A percentile compares a stretch with the other conserved stretches of the same genome.
These are phyloP conservation scores for Hyphopichia pseudoburtonii DNA, from an alignment of 1,139 yeast species.

Conservation along the genomic window DNA sequence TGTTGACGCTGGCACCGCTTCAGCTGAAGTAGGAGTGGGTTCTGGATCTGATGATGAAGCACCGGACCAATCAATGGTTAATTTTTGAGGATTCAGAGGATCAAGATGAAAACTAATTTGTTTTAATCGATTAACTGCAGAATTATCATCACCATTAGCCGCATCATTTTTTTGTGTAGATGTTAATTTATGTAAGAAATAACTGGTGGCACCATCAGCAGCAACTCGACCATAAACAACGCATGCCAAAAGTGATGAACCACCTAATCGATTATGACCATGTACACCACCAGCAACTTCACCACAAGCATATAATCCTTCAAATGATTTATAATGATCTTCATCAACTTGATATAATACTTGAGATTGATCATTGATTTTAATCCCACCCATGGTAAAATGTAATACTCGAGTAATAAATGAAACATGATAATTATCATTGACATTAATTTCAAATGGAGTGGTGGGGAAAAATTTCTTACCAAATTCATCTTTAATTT, in stretches of 20 bases:
- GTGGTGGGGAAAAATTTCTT: constrained; percentile 53
- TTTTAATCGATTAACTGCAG: constrained; percentile 37
- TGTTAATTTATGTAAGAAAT: constrained; percentile 31
- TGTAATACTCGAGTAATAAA: constrained; percentile 75
- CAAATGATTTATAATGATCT: constrained; percentile 36
- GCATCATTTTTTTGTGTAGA: neutral
- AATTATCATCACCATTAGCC: constrained; percentile 6
- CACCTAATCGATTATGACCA: constrained; percentile 76
- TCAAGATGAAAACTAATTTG: constrained; percentile 50
- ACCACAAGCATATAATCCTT: constrained; percentile 74
- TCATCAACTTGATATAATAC: constrained; percentile 45
- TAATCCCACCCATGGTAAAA: constrained; percentile 86
- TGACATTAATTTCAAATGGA: constrained; percentile 35
- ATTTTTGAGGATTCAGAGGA: constrained; percentile 29
- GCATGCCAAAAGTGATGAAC: constrained; percentile 74
- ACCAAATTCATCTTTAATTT: constrained; percentile 46
- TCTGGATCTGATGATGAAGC: neutral
- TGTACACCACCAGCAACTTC: constrained; percentile 85
- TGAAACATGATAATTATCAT: constrained; percentile 46
- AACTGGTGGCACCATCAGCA: constrained; percentile 46
- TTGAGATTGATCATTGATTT: constrained; percentile 58
- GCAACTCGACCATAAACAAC: constrained; percentile 77
- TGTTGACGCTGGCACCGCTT: constrained; percentile 3
- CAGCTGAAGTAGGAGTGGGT: constrained; percentile 5
- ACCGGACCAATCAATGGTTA: constrained; percentile 30